Evolutionary conservation across 139 green algal genomes (phyloP), one percentile per base, ranked within the genome.

Genomic region (Coelastrella sp.): DNA sequence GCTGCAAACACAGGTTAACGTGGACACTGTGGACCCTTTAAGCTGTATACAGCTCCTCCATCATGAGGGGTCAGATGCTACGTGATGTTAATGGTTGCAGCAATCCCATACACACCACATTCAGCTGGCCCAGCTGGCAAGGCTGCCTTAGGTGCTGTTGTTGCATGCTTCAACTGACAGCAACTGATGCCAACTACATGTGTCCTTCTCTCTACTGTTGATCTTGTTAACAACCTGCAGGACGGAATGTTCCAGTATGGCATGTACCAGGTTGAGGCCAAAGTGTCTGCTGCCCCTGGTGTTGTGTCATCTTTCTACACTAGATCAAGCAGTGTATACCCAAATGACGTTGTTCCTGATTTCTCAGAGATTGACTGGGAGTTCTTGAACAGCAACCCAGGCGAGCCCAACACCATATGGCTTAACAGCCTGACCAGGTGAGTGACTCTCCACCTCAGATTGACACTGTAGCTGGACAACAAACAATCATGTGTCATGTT

Each of bases 321-420:
- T 9, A 56, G 84, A 4, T 89, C 84, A 8, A 74, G 35, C 0
- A 56, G 72, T 14, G 25, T 83, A 5, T 89, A 89, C 19, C 82
- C 82, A 4, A 87, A 87, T 14, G 63, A 78, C 1, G 0, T 49
- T 0, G 63, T 73, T 0, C 27, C 61, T 4, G 35, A 78, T 19
- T 87, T 87, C 14, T 79, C 65, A 7, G 82, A 87, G 82, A 87
- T 87, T 59, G 82, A 87, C 65, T 87, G 63, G 70, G 84, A 89
- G 49, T 89, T 11, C 7, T 57, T 24, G 56, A 89, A 83, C 7
- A 70, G 20, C 22, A 58, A 89, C 1, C 84, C 70, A 19, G 57
- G 82, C 20, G 25, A 25, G 15, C 60, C n/a, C 1, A 60, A 56
- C 61, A 76, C 15, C 82, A 74, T 87, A n/a, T 76, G 59, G 59